Conservation (phyloP, 2,329 filamentous ascomycete genomes). For the Aspergillus jensenii region DNA sequence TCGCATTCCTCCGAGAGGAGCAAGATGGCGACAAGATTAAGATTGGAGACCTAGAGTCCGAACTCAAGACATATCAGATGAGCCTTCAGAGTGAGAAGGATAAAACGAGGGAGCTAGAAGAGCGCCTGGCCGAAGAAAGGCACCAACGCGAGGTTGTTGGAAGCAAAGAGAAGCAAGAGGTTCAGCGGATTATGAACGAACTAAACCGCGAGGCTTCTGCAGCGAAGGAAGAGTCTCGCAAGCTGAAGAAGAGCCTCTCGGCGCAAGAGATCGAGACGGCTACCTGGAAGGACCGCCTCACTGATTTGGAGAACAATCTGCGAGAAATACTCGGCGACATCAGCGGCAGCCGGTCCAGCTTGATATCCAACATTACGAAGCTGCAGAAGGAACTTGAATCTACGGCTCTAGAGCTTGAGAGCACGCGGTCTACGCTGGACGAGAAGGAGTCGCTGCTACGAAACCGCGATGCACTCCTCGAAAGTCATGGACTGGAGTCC, state of each 20-base stretch:
- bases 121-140: slow-evolving; percentile 75
- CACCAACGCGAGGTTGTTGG: slow-evolving; percentile 84
- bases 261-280: slow-evolving; percentile 83
- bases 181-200: slow-evolving; percentile 89
- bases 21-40: slow-evolving; percentile 97
- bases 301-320: slow-evolving; percentile 86
- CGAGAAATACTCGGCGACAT: slow-evolving; percentile 84
- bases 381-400: slow-evolving; percentile 85
- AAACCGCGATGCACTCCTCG: slow-evolving; percentile 82
- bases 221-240: slow-evolving; percentile 82
- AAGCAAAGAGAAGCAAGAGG: slow-evolving; percentile 87
- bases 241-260: slow-evolving; percentile 77
- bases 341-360: slow-evolving; percentile 78
- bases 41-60: slow-evolving; percentile 88
- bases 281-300: slow-evolving; percentile 86
- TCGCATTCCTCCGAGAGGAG: slow-evolving; percentile 92
- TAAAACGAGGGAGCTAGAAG: slow-evolving; percentile 67
- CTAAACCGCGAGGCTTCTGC: slow-evolving; percentile 79
- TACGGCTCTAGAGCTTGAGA: slow-evolving; percentile 78
- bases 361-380: slow-evolving; percentile 83
- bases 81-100: slow-evolving; percentile 83
- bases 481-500: slow-evolving; percentile 83
- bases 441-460: slow-evolving; percentile 91
- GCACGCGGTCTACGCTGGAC: slow-evolving; percentile 71
- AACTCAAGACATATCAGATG: slow-evolving; percentile 75